phyloP scores from a whole-genome alignment of 2,329 filamentous ascomycete genomes.

The Dendrostoma leiphaemia region DNA sequence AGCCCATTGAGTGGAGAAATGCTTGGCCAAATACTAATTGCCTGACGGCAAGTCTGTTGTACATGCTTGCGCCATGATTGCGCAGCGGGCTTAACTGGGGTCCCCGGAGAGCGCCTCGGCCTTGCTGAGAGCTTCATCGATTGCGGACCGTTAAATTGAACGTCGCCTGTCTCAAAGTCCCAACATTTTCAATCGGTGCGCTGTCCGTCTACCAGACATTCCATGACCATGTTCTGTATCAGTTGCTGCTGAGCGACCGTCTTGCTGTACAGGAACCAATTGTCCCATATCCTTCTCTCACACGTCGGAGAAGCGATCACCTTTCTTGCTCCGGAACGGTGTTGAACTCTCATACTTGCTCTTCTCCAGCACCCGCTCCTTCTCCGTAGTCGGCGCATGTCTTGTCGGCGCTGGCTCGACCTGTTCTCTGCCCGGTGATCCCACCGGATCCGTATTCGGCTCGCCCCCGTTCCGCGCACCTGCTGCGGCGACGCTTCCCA shows the following conservation, averaged over 20 bases:
- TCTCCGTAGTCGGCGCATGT: conserved; percentile 73
- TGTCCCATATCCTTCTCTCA: conserved; percentile 31
- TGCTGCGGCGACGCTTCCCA: conserved; percentile 28
- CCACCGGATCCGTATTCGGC: conserved; percentile 55
- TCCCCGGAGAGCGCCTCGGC: not conserved
- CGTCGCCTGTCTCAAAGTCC: not conserved
- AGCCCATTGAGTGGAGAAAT: not conserved
- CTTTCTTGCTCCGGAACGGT: conserved; percentile 76
- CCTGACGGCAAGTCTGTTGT: not conserved
- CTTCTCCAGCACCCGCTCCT: conserved; percentile 68
- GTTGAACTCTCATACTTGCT: conserved; percentile 83
- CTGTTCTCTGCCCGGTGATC: conserved; percentile 69
- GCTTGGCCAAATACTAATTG: not conserved
- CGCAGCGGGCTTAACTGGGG: not conserved
- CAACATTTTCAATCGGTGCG: not conserved
- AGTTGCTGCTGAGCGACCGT: not conserved
- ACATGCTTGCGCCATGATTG: not conserved
- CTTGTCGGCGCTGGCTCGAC: conserved; percentile 81
- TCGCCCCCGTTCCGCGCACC: conserved; percentile 38
- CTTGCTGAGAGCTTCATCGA: too few relatives aligned
- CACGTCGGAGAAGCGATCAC: conserved; percentile 71
- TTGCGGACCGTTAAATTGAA: too few relatives aligned
- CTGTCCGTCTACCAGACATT: too few relatives aligned
- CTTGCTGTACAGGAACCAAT: not conserved
- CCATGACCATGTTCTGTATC: too few relatives aligned